A percentile compares a stretch with the other conserved stretches of the same genome.
These are phyloP conservation scores for Saposhnikovia divaricata DNA, from an alignment of 129 eudicot species.

Conservation along the genomic window DNA sequence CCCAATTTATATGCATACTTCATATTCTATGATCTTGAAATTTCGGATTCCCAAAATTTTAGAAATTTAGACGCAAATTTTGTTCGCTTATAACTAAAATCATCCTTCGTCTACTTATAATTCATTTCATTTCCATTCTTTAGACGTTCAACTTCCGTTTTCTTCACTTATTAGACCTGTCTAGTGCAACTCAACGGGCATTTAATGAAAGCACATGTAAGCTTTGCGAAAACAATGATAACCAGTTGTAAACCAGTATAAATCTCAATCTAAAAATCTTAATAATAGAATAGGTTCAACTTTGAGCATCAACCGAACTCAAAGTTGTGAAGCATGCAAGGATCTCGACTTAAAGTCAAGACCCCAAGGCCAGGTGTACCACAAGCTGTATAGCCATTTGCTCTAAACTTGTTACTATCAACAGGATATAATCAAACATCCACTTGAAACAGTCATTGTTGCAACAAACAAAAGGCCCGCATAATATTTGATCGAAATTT, in stretches of 20 bases:
- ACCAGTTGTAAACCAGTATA: background rate
- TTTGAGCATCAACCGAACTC: background rate
- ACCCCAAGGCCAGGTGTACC: background rate
- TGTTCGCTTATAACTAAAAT: too few relatives aligned
- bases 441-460: background rate
- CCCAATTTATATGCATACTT: too few relatives aligned
- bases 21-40: too few relatives aligned
- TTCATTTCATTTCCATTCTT: too few relatives aligned
- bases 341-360: background rate
- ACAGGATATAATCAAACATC: background rate
- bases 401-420: background rate
- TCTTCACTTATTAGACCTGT: background rate
- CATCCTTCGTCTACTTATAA: too few relatives aligned
- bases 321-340: background rate
- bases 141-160: background rate
- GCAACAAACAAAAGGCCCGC: background rate
- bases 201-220: slow-evolving; percentile 1
- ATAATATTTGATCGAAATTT: too few relatives aligned
- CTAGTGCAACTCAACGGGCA: background rate
- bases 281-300: background rate
- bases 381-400: background rate
- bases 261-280: background rate
- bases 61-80: too few relatives aligned
- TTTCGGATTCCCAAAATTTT: too few relatives aligned
- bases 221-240: background rate